phyloP scores from a whole-genome alignment of 1,139 yeast species.

The Yamadazyma conglobata region DNA sequence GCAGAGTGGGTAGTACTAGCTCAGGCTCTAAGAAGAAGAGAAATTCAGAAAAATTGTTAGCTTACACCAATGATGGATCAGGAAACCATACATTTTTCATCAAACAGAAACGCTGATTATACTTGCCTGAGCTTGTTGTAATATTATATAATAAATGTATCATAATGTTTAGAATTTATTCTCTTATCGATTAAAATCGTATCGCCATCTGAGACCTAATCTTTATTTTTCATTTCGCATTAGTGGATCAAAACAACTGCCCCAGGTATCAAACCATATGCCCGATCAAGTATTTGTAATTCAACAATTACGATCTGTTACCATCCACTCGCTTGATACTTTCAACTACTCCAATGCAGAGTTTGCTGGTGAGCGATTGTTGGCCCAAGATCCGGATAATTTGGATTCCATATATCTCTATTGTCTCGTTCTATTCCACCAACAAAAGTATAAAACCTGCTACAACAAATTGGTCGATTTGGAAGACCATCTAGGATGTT shows the following conservation, averaged over 20 bases:
- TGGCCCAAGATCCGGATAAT: constrained; percentile 51
- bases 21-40: constrained; percentile 20
- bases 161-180: too few species aligned
- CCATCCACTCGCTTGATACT: constrained; percentile 69
- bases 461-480: constrained; percentile 42
- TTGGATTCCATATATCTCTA: constrained; percentile 60
- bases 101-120: constrained; percentile 28
- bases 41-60: constrained; percentile 32
- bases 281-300: constrained; percentile 22
- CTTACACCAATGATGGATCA: constrained; percentile 42
- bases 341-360: constrained; percentile 71
- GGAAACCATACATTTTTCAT: constrained; percentile 41
- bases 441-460: constrained; percentile 57
- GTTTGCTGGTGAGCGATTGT: constrained; percentile 73
- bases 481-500: constrained; percentile 62
- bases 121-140: too few species aligned
- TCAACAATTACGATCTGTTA: constrained; percentile 51
- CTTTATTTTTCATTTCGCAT: too few species aligned
- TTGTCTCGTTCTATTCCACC: constrained; percentile 58
- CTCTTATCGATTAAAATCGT: too few species aligned
- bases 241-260: constrained; percentile 3
- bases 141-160: too few species aligned
- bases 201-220: too few species aligned
- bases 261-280: constrained; percentile 7
- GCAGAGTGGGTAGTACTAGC: constrained; percentile 24